Base-by-base conservation (phyloP, 345 rosid species). In the Arabidopsis arenosa region DNA sequence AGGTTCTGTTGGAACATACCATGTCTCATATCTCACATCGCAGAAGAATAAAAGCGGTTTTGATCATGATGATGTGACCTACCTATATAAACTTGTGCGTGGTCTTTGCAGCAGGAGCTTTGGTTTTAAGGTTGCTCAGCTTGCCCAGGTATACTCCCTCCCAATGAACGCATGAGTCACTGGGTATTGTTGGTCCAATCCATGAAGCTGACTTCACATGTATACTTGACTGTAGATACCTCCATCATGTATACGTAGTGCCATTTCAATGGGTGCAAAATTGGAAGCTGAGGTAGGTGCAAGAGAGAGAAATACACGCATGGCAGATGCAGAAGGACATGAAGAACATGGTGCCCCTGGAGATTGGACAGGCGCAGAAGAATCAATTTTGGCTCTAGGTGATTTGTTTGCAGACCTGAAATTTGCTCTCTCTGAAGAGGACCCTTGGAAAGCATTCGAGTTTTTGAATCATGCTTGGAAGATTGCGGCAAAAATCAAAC, bases 81-180 rank as follows among this genome's bases (percentile, higher is more conserved):
- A 92, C 82, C 85, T 94, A 18, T 94, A 92, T 80, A 94, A 89
- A 86, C 91, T 94, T 73, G 92, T 80, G 58, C 81, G 85, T 39
- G 96, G 98, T 81, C 84, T 94, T 79, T 88, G 92, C 44, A 90
- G 81, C 65, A 85, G 85, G 79, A 94, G 98, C 83, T 94, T 92
- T 39, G 97, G 96, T 61, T 87, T 92, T 76, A 94, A 89, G 76
- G 97, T 94, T 72, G 97, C 97, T 13, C 85, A 86, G 79, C 93
- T 94, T 61, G 97, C 97, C 32, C 93, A 90, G 95, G 98, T 90
- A 55, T 66, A 32, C 44, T 62, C 54, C 59, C 26, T 14, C 54
- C 48, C 77, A 62, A 28, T 10, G 21, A 23, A 43, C 0, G 47
- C 45, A 7, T 13, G 8, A 26, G 23, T n/a, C 1, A 59, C 17